These are phyloP conservation scores for Globisporangium ultimum DNA, from an alignment of 352 stramenopile species.

Conservation along the genomic window DNA sequence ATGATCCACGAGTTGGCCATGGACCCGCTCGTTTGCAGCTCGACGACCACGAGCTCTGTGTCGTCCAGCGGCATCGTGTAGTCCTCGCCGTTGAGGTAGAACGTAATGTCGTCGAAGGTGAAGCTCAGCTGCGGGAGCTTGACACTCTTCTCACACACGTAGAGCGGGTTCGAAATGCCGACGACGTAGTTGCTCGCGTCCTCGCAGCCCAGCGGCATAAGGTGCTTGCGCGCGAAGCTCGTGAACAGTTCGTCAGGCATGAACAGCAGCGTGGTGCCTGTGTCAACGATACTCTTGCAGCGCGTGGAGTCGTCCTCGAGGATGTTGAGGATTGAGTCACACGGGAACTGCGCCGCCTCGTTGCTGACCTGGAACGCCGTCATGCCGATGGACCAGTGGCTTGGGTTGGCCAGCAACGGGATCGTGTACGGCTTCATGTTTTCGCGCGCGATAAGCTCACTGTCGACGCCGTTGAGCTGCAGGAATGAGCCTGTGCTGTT, in stretches of 20 bases:
- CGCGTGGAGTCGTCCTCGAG: slow-evolving; percentile 1
- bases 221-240: slow-evolving; percentile 36
- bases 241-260: slow-evolving; percentile 26
- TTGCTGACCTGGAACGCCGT: slow-evolving; percentile 14
- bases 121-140: slow-evolving; percentile 48
- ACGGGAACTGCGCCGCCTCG: slow-evolving; percentile 4
- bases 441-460: slow-evolving; percentile 39
- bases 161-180: slow-evolving; percentile 26
- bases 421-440: slow-evolving; percentile 40
- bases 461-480: slow-evolving; percentile 61
- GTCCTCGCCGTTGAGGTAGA: slow-evolving; percentile 56
- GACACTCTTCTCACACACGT: slow-evolving; percentile 46
- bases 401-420: slow-evolving; percentile 28
- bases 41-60: slow-evolving; percentile 26
- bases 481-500: slow-evolving; percentile 53
- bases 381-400: slow-evolving; percentile 5
- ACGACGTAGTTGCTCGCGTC: slow-evolving; percentile 2
- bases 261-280: slow-evolving; percentile 34
- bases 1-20: slow-evolving; percentile 64
- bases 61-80: slow-evolving; percentile 39
- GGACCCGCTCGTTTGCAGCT: slow-evolving; percentile 28
- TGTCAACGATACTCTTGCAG: slow-evolving; percentile 34
- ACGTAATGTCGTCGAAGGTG: slow-evolving; percentile 52
- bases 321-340: neutral
- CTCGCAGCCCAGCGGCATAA: slow-evolving; percentile 33